A percentile compares a stretch with the other conserved stretches of the same genome.
Conservation (phyloP, 2,329 filamentous ascomycete genomes). For the Fusarium falciforme region DNA sequence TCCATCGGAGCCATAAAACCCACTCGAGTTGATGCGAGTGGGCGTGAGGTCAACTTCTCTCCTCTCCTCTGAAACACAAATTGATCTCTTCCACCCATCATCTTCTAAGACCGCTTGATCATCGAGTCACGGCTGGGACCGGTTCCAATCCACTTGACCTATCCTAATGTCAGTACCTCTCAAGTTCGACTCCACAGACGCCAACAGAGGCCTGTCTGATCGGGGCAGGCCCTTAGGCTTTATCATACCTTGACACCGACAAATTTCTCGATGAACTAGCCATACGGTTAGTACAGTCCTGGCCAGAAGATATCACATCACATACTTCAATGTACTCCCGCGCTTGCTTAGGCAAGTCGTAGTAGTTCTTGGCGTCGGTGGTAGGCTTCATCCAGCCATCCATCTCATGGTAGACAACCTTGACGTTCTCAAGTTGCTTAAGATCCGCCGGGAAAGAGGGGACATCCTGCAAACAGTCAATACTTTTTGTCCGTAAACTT, state of each 20-base stretch:
- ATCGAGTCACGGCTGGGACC: not conserved
- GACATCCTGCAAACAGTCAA: constrained; percentile 49
- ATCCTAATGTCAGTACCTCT: not conserved
- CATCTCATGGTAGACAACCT: constrained; percentile 73
- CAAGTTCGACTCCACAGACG: not conserved
- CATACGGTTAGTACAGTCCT: not conserved
- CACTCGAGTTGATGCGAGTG: not conserved
- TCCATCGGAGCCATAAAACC: not conserved
- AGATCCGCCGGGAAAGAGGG: constrained; percentile 68
- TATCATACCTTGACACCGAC: not conserved
- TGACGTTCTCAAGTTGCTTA: constrained; percentile 60
- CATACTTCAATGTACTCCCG: constrained; percentile 64
- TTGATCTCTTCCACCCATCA: not conserved
- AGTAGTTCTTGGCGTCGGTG: constrained; percentile 59
- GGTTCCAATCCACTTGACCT: not conserved
- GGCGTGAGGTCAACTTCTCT: not conserved
- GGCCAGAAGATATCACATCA: not conserved
- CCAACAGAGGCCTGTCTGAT: not conserved
- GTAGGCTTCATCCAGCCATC: constrained; percentile 74
- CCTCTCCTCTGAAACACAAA: not conserved
- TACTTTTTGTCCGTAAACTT: not conserved
- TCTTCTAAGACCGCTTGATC: not conserved
- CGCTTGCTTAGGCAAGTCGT: constrained; percentile 70
- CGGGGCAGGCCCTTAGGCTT: not conserved
- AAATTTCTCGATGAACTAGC: not conserved